Evolutionary conservation across 305 asterid species (phyloP).

Genomic region (Andrographis paniculata): DNA sequence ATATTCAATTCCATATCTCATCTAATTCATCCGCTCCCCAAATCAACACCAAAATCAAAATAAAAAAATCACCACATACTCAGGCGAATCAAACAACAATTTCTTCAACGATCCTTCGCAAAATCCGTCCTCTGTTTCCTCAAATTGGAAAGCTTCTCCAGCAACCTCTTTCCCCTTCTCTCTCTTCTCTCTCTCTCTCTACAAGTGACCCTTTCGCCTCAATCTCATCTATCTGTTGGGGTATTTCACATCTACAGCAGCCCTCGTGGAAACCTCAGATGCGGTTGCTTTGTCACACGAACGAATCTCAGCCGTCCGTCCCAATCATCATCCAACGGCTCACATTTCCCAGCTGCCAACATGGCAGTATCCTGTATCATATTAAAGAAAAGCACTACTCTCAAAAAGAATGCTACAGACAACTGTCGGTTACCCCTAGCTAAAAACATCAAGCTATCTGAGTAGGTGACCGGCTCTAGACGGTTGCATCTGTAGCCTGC

Average conservation of each 20-base stretch:
- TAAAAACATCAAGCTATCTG: no score
- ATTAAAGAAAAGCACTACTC: no score
- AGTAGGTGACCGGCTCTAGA: no score
- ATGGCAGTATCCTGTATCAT: conserved; percentile 29
- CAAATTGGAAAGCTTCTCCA: conserved; percentile 3
- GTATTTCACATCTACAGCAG: conserved; percentile 27
- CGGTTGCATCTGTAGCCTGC: no score
- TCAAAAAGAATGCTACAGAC: no score
- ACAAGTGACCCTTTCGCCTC: conserved; percentile 17
- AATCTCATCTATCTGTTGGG: conserved; percentile 31
- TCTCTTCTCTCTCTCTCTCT: conserved; percentile 17
- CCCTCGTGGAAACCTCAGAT: conserved; percentile 47
- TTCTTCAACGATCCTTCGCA: conserved; percentile 6
- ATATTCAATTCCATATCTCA: conserved; percentile 17
- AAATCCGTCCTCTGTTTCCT: conserved; percentile 11
- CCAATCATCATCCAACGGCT: conserved; percentile 25
- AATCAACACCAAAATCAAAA: not conserved
- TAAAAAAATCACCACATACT: conserved; percentile 11
- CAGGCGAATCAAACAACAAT: conserved; percentile 15
- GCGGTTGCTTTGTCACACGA: conserved; percentile 23
- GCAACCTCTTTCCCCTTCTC: conserved; percentile 13
- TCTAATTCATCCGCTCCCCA: not conserved
- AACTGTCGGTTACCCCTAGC: no score
- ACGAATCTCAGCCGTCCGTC: conserved; percentile 29
- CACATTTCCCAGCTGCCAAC: conserved; percentile 23